A percentile compares a stretch with the other conserved stretches of the same genome.
These are phyloP conservation scores for Melampsora abietis-canadensis DNA, from an alignment of 1,284 basidiomycete genomes.

Conservation along the genomic window DNA sequence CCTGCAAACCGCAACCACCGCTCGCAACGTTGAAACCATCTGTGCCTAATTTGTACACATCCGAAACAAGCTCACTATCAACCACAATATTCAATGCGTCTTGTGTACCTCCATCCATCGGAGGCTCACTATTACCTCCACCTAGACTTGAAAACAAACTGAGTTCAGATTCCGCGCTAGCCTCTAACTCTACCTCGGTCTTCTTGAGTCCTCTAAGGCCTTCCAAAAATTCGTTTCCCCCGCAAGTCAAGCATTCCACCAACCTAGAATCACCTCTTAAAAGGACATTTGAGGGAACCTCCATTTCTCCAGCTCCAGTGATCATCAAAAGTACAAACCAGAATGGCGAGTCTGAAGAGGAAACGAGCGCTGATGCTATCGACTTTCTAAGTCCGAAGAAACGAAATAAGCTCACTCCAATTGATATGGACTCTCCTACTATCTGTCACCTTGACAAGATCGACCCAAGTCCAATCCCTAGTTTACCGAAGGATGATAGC, in stretches of 20 bases:
- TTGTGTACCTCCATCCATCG: too few species aligned
- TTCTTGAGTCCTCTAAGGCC: not conserved
- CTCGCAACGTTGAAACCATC: too few species aligned
- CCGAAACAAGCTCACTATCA: too few species aligned
- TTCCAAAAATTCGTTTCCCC: not conserved
- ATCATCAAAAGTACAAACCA: not conserved
- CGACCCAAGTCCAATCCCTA: not conserved
- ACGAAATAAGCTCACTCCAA: not conserved
- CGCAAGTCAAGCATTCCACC: not conserved
- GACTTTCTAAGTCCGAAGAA: slow-evolving; percentile 40
- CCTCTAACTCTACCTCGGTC: not conserved
- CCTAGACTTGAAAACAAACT: not conserved
- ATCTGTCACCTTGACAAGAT: not conserved
- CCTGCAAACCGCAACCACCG: too few species aligned
- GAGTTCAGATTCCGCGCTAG: not conserved
- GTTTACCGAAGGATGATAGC: not conserved
- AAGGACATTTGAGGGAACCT: slow-evolving; percentile 9
- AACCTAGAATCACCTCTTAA: slow-evolving; percentile 1
- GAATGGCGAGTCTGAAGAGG: not conserved
- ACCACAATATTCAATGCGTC: too few species aligned
- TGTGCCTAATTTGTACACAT: too few species aligned
- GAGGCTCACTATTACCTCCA: too few species aligned
- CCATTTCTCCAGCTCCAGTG: slow-evolving; percentile 17
- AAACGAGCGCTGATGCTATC: slow-evolving; percentile 27
- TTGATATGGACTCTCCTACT: not conserved